These are phyloP conservation scores for Marasmius sp. DNA, from an alignment of 1,284 basidiomycete genomes.

Conservation along the genomic window DNA sequence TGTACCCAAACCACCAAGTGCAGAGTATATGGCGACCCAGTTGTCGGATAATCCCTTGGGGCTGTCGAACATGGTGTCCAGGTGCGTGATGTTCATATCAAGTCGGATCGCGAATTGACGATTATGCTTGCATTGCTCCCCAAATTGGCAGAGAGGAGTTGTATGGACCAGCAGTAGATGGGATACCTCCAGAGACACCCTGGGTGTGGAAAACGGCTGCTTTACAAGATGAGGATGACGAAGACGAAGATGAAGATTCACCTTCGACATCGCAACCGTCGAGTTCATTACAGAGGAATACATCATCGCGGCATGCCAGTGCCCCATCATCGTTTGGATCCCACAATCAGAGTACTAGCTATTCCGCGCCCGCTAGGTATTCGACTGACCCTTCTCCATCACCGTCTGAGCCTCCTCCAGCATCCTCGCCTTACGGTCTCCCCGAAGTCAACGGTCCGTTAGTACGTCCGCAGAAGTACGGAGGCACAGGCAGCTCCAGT, in stretches of 20 bases:
- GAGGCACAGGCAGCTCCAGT: not conserved
- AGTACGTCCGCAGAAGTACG: not conserved
- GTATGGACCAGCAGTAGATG: slow-evolving; percentile 30
- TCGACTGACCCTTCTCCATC: not conserved
- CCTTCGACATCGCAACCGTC: slow-evolving; percentile 13
- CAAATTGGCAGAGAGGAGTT: slow-evolving; percentile 31
- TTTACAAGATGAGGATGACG: slow-evolving; percentile 26
- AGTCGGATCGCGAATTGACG: not conserved
- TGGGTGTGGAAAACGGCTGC: slow-evolving; percentile 46
- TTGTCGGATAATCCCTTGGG: slow-evolving; percentile 63
- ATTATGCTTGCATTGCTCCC: not conserved
- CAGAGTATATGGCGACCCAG: slow-evolving; percentile 58
- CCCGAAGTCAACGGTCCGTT: not conserved
- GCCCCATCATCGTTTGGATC: slow-evolving; percentile 12
- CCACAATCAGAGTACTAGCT: slow-evolving; percentile 1
- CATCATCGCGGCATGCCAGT: slow-evolving; percentile 17
- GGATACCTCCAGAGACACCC: slow-evolving; percentile 35
- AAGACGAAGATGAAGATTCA: slow-evolving; percentile 24
- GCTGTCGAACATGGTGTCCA: slow-evolving; percentile 63
- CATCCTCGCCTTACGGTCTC: not conserved
- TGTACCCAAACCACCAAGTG: slow-evolving; percentile 52
- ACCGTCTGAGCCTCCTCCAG: slow-evolving; percentile 4
- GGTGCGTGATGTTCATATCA: slow-evolving; percentile 40
- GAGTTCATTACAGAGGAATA: not conserved
- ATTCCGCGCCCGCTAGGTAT: not conserved